Conservation (phyloP, 345 rosid genomes). For the Linum trigynum region DNA sequence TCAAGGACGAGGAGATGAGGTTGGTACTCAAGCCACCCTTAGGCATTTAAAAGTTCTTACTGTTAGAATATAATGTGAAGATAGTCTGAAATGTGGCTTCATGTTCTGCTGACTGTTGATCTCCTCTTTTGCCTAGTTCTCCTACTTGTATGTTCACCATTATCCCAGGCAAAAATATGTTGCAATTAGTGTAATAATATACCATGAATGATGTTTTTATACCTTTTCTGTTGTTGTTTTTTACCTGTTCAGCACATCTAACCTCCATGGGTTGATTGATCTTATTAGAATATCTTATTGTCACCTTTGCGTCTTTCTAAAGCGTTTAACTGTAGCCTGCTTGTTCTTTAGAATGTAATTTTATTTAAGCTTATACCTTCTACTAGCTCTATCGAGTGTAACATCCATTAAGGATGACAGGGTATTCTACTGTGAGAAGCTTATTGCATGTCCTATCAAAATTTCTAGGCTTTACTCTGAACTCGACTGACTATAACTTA, state of each 20-base stretch:
- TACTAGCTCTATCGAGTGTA: no score
- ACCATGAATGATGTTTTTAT: no score
- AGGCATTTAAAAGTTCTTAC: not conserved
- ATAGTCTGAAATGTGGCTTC: no score
- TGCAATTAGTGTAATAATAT: no score
- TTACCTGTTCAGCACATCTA: not conserved
- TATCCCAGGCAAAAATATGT: not conserved
- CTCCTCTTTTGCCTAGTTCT: not conserved
- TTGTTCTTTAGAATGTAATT: no score
- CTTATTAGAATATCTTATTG: not conserved
- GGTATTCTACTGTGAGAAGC: not conserved
- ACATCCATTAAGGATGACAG: no score
- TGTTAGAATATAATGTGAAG: not conserved
- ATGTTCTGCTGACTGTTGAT: no score
- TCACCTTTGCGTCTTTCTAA: not conserved
- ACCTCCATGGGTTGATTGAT: not conserved
- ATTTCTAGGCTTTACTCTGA: not conserved
- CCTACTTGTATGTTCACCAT: not conserved
- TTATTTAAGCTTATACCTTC: no score
- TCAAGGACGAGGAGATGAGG: constrained; percentile 97
- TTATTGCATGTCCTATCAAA: not conserved
- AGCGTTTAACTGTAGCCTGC: not conserved
- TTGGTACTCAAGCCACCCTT: constrained; percentile 24
- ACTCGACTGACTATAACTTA: not conserved
- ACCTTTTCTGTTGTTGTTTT: not conserved